These are phyloP conservation scores for Glaciozyma antarctica DNA, from an alignment of 768 basidiomycete species.

Conservation along the genomic window DNA sequence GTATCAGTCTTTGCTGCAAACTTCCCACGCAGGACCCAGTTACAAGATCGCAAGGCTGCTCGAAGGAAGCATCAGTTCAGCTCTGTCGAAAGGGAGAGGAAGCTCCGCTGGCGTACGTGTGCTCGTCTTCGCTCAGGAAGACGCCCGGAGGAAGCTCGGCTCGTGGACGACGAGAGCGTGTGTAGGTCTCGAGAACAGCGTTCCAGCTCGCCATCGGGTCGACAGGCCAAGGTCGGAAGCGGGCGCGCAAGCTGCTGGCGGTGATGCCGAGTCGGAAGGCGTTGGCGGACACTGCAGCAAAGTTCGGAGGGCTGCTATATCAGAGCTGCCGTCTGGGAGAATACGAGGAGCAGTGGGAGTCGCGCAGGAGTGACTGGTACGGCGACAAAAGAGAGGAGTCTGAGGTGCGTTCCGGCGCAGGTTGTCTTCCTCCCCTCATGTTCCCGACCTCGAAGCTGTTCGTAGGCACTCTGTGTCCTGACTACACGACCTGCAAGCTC, in stretches of 20 bases:
- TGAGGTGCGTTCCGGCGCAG: neutral
- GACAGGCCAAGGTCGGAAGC: conserved; percentile 15
- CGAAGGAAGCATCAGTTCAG: no score
- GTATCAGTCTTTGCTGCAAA: neutral
- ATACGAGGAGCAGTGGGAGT: neutral
- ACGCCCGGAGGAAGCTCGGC: conserved; percentile 7
- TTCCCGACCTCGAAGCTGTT: conserved; percentile 5
- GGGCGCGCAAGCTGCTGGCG: conserved; percentile 6
- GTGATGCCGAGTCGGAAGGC: neutral
- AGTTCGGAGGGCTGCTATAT: neutral
- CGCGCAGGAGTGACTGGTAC: no score
- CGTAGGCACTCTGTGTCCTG: conserved; percentile 1
- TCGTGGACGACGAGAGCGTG: conserved; percentile 10
- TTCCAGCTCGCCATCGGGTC: conserved; percentile 9
- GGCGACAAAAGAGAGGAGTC: no score
- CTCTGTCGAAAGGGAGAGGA: no score
- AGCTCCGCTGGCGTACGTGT: conserved; percentile 5
- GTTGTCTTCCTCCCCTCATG: neutral
- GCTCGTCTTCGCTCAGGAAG: neutral
- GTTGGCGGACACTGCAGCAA: neutral
- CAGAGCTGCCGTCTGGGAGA: neutral
- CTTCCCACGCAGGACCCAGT: no score
- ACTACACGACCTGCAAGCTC: conserved; percentile 6
- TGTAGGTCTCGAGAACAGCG: conserved; percentile 10
- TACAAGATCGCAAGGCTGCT: no score